phyloP scores from a whole-genome alignment of 225 moss, liverwort and hornwort species.

The Polytrichum commune region DNA sequence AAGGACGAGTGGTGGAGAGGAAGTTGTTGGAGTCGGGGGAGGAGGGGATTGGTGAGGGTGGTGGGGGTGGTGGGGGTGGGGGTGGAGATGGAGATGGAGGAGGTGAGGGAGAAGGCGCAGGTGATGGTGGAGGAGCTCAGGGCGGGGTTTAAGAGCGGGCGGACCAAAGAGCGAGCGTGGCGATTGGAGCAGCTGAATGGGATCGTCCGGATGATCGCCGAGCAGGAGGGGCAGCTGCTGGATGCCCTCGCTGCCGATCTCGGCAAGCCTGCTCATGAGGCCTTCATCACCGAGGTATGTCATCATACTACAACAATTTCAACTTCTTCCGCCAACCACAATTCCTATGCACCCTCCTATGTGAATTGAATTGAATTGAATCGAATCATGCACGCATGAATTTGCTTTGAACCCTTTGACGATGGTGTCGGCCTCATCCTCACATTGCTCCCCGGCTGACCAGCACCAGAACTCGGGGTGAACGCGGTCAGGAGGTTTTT shows the following conservation, averaged over 20 bases:
- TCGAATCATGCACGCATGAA: too few relatives aligned
- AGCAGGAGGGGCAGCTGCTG: slow-evolving; percentile 49
- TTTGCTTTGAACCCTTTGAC: too few relatives aligned
- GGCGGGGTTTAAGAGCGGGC: slow-evolving; percentile 30
- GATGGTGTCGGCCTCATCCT: too few relatives aligned
- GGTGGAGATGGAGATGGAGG: slow-evolving; percentile 7
- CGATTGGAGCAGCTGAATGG: slow-evolving; percentile 58
- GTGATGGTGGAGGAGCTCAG: slow-evolving; percentile 45
- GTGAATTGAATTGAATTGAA: too few relatives aligned
- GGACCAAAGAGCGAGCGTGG: slow-evolving; percentile 59
- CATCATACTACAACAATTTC: not conserved
- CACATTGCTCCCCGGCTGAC: too few relatives aligned
- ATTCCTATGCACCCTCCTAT: too few relatives aligned
- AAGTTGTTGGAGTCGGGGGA: too few relatives aligned
- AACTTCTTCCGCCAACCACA: not conserved
- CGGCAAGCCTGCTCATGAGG: slow-evolving; percentile 52
- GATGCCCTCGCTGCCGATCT: slow-evolving; percentile 57
- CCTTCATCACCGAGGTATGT: slow-evolving; percentile 42
- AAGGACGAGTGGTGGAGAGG: too few relatives aligned
- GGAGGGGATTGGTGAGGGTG: too few relatives aligned
- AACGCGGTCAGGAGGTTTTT: too few relatives aligned
- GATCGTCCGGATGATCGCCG: slow-evolving; percentile 33
- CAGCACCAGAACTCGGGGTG: too few relatives aligned
- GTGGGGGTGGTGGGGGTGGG: slow-evolving; percentile 12
- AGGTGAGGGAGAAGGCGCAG: slow-evolving; percentile 2